phyloP scores from a whole-genome alignment of 2,329 filamentous ascomycete genomes.

The Hypoxylon sp. region DNA sequence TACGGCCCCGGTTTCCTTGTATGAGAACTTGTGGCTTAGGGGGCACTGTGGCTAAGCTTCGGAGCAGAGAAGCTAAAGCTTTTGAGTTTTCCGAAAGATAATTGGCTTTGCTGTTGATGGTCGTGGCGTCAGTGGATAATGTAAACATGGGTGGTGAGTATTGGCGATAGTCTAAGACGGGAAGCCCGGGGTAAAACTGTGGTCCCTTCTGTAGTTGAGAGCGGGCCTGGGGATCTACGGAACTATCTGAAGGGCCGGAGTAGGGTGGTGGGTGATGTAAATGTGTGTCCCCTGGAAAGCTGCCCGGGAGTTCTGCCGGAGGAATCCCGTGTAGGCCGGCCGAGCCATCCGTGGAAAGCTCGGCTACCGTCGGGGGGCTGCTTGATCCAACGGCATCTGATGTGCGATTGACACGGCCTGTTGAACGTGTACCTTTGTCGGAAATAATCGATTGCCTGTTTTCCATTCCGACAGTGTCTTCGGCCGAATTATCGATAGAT shows the following conservation, averaged over 20 bases:
- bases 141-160: conserved; percentile 63
- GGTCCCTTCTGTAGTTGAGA: conserved; percentile 37
- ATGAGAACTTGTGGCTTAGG: conserved; percentile 64
- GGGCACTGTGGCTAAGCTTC: conserved; percentile 59
- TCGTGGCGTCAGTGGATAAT: conserved; percentile 58
- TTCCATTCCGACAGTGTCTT: conserved; percentile 5
- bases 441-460: conserved; percentile 22
- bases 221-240: conserved; percentile 26
- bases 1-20: conserved; percentile 54
- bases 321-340: neutral
- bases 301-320: conserved; percentile 3
- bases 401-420: conserved; percentile 32
- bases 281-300: neutral
- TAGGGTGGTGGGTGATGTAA: conserved; percentile 41
- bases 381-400: conserved; percentile 26
- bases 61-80: conserved; percentile 57
- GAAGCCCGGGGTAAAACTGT: conserved; percentile 57
- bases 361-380: conserved; percentile 17
- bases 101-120: conserved; percentile 57
- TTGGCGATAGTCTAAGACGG: conserved; percentile 59
- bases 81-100: conserved; percentile 57
- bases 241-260: conserved; percentile 40
- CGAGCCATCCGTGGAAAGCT: conserved; percentile 16
- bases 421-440: conserved; percentile 29
- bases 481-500: too few relatives aligned